These are phyloP conservation scores for Aspergillus homomorphus DNA, from an alignment of 495 filamentous ascomycete species.

Conservation along the genomic window DNA sequence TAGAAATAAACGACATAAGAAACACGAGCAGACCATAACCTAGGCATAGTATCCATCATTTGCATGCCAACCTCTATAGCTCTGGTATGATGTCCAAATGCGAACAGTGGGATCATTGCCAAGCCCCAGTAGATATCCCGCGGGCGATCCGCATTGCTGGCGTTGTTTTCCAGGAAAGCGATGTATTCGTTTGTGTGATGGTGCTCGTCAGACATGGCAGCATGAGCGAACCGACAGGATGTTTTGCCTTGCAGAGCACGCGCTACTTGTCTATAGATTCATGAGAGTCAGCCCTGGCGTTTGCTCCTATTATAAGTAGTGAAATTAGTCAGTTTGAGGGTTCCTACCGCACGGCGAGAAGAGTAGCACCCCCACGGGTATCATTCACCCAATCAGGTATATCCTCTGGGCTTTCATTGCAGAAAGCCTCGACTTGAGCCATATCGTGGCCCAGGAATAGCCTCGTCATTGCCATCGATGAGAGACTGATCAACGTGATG, in stretches of 20 bases:
- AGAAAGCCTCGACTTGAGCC: constrained; percentile 69
- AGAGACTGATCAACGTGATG: constrained; percentile 70
- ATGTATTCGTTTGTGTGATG: constrained; percentile 67
- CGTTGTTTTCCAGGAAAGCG: constrained; percentile 43
- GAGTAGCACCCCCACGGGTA: constrained; percentile 72
- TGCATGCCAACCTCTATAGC: constrained; percentile 64
- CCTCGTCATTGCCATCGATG: constrained; percentile 64
- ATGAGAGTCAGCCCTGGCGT: constrained; percentile 9
- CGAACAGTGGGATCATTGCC: constrained; percentile 67
- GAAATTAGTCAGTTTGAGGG: not conserved
- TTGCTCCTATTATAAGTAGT: not conserved
- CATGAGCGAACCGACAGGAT: constrained; percentile 46
- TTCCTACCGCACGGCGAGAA: constrained; percentile 56
- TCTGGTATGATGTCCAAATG: constrained; percentile 71
- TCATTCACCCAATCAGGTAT: constrained; percentile 71
- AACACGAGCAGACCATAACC: constrained; percentile 72
- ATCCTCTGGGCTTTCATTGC: constrained; percentile 70
- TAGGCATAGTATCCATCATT: constrained; percentile 54
- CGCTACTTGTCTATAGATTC: constrained; percentile 58
- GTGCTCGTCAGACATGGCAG: constrained; percentile 67
- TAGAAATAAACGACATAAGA: constrained; percentile 65
- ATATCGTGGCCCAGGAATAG: constrained; percentile 75
- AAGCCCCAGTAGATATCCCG: constrained; percentile 70
- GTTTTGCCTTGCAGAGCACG: constrained; percentile 86
- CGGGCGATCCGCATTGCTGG: constrained; percentile 57